phyloP scores from a whole-genome alignment of 2,329 filamentous ascomycete genomes.

The Aspergillus thermomutatus region DNA sequence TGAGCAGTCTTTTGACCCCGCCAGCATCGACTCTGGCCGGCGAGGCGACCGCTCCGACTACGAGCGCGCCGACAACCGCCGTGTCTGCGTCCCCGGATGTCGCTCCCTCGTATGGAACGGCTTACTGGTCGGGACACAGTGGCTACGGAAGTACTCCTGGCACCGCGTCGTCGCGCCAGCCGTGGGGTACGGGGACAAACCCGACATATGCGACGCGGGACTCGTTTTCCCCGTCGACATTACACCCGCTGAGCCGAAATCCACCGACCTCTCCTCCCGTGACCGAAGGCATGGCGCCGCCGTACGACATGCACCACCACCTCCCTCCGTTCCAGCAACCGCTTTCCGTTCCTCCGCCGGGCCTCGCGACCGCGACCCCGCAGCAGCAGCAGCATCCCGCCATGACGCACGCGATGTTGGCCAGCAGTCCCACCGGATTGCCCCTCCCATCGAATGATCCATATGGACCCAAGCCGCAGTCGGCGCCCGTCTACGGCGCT shows the following conservation, averaged over 20 bases:
- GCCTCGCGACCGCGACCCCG: conserved; percentile 20
- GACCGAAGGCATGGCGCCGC: conserved; percentile 62
- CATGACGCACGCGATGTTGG: conserved; percentile 46
- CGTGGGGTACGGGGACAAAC: conserved; percentile 42
- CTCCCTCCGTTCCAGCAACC: conserved; percentile 61
- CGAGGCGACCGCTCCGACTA: conserved; percentile 41
- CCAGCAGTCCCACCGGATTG: conserved; percentile 42
- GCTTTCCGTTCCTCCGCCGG: conserved; percentile 54
- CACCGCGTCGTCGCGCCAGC: conserved; percentile 40
- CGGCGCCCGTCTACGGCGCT: conserved; percentile 43
- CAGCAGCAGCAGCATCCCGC: conserved; percentile 47
- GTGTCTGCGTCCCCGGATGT: conserved; percentile 28
- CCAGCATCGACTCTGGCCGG: conserved; percentile 55
- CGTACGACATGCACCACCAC: conserved; percentile 64
- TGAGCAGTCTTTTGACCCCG: conserved; percentile 62
- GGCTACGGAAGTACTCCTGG: conserved; percentile 52
- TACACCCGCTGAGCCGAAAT: conserved; percentile 52
- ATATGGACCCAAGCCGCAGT: conserved; percentile 50
- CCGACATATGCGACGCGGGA: conserved; percentile 45
- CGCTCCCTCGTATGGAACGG: conserved; percentile 50
- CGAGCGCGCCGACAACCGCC: conserved; percentile 50
- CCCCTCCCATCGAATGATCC: conserved; percentile 57
- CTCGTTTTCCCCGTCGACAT: conserved; percentile 54
- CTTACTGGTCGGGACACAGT: conserved; percentile 60
- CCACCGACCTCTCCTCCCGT: conserved; percentile 58